These are phyloP conservation scores for Cupressus sempervirens DNA, from an alignment of 75 land plant species.

Conservation along the genomic window DNA sequence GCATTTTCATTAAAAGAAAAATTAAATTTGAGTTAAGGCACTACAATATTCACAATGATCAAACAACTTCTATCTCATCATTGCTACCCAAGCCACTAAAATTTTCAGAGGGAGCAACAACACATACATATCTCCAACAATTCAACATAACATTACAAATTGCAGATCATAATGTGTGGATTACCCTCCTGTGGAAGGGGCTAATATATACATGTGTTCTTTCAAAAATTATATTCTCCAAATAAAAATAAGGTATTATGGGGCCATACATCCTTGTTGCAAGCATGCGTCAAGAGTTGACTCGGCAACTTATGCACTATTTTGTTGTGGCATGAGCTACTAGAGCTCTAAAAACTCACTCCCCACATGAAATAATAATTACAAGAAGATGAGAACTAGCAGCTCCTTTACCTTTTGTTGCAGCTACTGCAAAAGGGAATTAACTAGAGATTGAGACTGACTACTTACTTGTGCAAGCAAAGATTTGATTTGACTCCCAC, in stretches of 20 bases:
- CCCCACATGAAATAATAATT: conserved; percentile 2
- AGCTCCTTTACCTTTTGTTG: conserved; percentile 73
- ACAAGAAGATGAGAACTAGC: conserved; percentile 18
- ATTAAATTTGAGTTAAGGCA: no score
- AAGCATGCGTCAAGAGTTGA: conserved; percentile 1
- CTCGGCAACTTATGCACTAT: background rate
- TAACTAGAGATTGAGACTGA: conserved; percentile 38
- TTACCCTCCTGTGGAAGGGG: background rate
- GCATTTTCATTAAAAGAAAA: no score
- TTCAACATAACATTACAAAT: background rate
- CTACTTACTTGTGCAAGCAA: conserved; percentile 62
- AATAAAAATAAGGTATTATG: background rate
- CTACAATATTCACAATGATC: no score
- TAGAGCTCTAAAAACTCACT: conserved; percentile 3
- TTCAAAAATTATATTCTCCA: conserved; percentile 10
- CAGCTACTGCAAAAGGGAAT: conserved; percentile 64
- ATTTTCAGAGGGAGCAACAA: background rate
- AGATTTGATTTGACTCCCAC: conserved; percentile 74
- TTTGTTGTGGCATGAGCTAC: background rate
- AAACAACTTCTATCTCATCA: no score
- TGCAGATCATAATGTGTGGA: background rate
- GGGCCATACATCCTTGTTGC: background rate
- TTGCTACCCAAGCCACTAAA: background rate
- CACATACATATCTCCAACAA: background rate
- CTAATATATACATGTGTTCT: background rate